Percentiles rank a stretch among this genome's conserved stretches.
Conservation (phyloP, 805 yeast genomes). For the Dipodascus geniculatus region DNA sequence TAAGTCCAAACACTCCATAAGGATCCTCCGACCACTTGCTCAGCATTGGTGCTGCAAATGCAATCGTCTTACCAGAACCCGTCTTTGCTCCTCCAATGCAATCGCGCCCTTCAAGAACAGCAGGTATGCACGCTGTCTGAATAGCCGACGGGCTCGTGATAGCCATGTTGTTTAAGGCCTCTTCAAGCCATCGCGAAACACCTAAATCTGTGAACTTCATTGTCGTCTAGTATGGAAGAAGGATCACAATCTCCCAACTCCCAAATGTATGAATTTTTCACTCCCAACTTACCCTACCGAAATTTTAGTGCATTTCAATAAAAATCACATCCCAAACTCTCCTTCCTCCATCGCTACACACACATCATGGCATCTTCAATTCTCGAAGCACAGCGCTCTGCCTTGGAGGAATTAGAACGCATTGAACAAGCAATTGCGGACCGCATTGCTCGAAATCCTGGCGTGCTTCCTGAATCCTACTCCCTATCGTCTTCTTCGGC, state of each 20-base stretch:
- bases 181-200: conserved; percentile 75
- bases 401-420: conserved; percentile 46
- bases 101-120: conserved; percentile 69
- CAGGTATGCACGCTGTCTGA: conserved; percentile 82
- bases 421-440: conserved; percentile 56
- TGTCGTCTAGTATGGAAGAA: not conserved
- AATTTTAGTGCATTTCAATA: not conserved
- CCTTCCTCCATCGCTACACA: not conserved
- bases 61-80: conserved; percentile 95
- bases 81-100: conserved; percentile 98
- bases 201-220: conserved; percentile 52
- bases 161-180: conserved; percentile 69
- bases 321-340: too few species aligned
- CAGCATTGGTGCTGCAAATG: conserved; percentile 96
- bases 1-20: conserved; percentile 77
- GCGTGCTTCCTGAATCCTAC: conserved; percentile 30
- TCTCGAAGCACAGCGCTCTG: conserved; percentile 17
- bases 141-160: conserved; percentile 77
- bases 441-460: conserved; percentile 48
- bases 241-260: not conserved
- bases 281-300: not conserved
- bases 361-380: conserved; percentile 5
- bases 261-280: not conserved
- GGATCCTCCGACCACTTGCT: conserved; percentile 95
- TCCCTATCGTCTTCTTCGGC: conserved; percentile 18